Evolutionary conservation across 176 grass and related monocot genomes (phyloP).

Genomic region (Avena sativa): DNA sequence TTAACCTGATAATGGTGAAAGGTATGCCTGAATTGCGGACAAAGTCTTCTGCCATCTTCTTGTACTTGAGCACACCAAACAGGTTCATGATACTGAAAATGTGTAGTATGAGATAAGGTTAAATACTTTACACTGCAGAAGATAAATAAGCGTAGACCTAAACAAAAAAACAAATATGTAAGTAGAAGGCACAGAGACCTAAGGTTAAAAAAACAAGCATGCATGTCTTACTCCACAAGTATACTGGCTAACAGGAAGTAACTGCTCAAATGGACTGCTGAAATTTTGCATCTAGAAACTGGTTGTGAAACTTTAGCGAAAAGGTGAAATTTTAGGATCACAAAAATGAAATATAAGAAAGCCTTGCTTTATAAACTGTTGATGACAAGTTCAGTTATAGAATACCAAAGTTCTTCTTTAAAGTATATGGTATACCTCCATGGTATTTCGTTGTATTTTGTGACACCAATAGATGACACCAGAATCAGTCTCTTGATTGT

Average conservation of each 20-base stretch:
- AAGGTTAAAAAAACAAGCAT: conserved; percentile 9
- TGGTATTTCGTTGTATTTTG: conserved; percentile 92
- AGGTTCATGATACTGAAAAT: conserved; percentile 86
- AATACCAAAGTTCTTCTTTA: background rate
- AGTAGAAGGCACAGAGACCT: background rate
- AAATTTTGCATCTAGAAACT: background rate
- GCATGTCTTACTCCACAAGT: background rate
- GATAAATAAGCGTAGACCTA: background rate
- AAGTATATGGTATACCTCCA: conserved; percentile 72
- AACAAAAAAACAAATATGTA: conserved; percentile 9
- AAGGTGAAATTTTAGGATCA: background rate
- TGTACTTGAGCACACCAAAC: conserved; percentile 96
- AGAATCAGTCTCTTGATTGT: conserved; percentile 76
- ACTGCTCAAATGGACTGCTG: background rate
- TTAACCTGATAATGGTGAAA: conserved; percentile 91
- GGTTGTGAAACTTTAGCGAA: background rate
- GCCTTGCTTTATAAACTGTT: background rate
- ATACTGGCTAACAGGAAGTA: background rate
- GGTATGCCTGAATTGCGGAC: conserved; percentile 75
- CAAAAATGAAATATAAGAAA: background rate
- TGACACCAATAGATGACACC: conserved; percentile 91
- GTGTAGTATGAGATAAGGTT: conserved; percentile 2
- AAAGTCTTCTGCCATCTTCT: conserved; percentile 96
- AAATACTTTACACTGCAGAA: background rate
- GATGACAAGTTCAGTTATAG: conserved; percentile 13